These are phyloP conservation scores for Erucastrum elatum DNA, from an alignment of 345 rosid genomes.

Conservation along the genomic window DNA sequence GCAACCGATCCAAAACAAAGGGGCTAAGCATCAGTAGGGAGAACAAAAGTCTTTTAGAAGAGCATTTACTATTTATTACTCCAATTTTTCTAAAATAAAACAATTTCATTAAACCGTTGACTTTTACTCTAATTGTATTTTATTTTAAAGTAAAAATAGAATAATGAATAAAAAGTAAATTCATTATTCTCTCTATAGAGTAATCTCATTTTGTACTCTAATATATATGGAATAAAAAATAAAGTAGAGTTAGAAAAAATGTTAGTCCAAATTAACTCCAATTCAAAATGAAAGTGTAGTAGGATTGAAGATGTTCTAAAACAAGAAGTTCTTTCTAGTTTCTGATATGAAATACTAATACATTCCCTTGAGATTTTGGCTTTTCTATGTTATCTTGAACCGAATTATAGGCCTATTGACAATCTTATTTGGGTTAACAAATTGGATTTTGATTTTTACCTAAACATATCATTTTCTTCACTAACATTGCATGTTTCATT, in stretches of 20 bases:
- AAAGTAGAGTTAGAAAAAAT: too few species aligned
- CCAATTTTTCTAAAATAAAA: too few species aligned
- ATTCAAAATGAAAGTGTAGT: neutral
- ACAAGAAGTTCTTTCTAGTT: neutral
- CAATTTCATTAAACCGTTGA: too few species aligned
- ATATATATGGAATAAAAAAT: too few species aligned
- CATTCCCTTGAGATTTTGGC: neutral
- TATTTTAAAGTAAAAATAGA: neutral
- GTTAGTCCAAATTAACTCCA: too few species aligned
- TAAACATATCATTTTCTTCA: too few species aligned
- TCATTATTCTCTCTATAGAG: too few species aligned
- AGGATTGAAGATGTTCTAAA: neutral
- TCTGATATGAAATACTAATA: neutral
- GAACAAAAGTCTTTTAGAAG: too few species aligned
- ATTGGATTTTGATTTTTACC: neutral
- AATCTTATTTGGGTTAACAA: neutral
- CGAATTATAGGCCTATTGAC: neutral
- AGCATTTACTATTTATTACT: neutral
- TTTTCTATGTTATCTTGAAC: neutral
- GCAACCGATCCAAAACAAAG: neutral
- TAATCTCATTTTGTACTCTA: neutral
- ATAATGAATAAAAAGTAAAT: too few species aligned
- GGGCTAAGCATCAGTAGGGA: too few species aligned
- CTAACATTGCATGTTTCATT: too few species aligned
- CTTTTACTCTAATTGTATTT: too few species aligned